These are phyloP conservation scores for Ogataea angusta DNA, from an alignment of 805 yeast species.

Conservation along the genomic window DNA sequence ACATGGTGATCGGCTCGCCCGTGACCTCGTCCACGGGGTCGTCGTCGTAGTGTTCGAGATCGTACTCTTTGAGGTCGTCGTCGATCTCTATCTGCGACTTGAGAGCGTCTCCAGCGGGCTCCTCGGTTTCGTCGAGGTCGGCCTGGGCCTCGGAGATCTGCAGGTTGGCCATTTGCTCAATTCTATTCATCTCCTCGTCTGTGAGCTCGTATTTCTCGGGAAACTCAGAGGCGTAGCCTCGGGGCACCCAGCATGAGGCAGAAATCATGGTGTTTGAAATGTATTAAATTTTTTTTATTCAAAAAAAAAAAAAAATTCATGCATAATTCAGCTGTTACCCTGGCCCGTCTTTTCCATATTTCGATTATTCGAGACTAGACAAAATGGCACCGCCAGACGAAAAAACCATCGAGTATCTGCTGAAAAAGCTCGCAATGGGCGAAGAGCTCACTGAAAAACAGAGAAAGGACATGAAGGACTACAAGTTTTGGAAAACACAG, in stretches of 20 bases:
- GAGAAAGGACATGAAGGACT: conserved; percentile 76
- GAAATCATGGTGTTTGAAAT: conserved; percentile 65
- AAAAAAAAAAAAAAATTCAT: conserved; percentile 4
- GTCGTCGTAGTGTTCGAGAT: conserved; percentile 79
- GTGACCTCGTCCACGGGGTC: conserved; percentile 46
- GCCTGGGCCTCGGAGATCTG: conserved; percentile 75
- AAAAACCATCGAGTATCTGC: conserved; percentile 56
- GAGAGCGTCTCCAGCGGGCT: conserved; percentile 35
- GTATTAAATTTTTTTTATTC: conserved; percentile 4
- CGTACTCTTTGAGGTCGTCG: conserved; percentile 85
- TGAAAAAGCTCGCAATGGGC: conserved; percentile 51
- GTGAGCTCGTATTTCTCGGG: conserved; percentile 86
- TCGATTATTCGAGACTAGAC: neutral
- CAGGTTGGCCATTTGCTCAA: conserved; percentile 77
- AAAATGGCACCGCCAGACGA: conserved; percentile 15
- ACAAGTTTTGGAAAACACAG: conserved; percentile 97
- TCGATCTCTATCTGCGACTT: conserved; percentile 61
- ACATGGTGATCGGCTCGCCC: conserved; percentile 61
- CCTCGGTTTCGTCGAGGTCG: conserved; percentile 50
- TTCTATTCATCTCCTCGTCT: conserved; percentile 91
- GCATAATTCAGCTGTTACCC: conserved; percentile 7
- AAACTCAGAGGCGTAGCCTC: conserved; percentile 90
- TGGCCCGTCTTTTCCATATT: conserved; percentile 3
- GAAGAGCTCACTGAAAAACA: conserved; percentile 55
- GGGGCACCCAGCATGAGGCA: conserved; percentile 92